Conservation (phyloP, 2,329 filamentous ascomycete species). For the Fusarium succisae region DNA sequence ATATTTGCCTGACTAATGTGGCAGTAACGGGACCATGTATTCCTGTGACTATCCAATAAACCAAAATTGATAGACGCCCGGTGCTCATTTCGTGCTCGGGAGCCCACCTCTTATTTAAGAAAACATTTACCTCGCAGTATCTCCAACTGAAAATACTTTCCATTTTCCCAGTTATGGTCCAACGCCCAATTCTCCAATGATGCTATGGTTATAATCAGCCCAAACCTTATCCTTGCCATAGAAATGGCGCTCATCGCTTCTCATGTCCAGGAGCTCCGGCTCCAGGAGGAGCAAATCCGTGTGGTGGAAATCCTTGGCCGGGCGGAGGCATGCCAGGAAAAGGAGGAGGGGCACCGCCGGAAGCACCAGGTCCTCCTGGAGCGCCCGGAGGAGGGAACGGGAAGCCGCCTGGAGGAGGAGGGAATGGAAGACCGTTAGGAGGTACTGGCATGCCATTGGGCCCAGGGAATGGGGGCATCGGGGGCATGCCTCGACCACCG, state of each 20-base stretch:
- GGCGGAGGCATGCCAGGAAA: constrained; percentile 52
- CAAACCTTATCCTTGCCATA: constrained; percentile 10
- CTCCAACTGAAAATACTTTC: constrained; percentile 5
- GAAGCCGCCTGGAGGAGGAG: constrained; percentile 38
- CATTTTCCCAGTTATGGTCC: constrained; percentile 27
- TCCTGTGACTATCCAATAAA: background rate
- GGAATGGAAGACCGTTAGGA: constrained; percentile 52
- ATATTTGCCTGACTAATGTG: constrained; percentile 15
- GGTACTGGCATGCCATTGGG: constrained; percentile 56
- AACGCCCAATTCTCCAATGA: constrained; percentile 49
- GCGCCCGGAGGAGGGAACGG: constrained; percentile 53
- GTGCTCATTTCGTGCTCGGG: background rate
- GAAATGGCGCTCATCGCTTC: constrained; percentile 46
- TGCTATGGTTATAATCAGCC: constrained; percentile 37
- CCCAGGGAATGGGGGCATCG: constrained; percentile 55
- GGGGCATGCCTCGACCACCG: constrained; percentile 61
- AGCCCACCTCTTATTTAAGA: background rate
- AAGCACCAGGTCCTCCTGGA: constrained; percentile 40
- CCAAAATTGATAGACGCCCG: background rate
- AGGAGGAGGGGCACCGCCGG: constrained; percentile 40
- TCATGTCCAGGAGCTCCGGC: constrained; percentile 52
- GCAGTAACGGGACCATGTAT: background rate
- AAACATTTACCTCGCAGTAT: background rate
- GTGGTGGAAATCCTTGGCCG: constrained; percentile 55
- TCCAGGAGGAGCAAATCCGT: constrained; percentile 49